Evolutionary conservation across 768 basidiomycete species (phyloP).

Genomic region (Filobasidium wieringae): DNA sequence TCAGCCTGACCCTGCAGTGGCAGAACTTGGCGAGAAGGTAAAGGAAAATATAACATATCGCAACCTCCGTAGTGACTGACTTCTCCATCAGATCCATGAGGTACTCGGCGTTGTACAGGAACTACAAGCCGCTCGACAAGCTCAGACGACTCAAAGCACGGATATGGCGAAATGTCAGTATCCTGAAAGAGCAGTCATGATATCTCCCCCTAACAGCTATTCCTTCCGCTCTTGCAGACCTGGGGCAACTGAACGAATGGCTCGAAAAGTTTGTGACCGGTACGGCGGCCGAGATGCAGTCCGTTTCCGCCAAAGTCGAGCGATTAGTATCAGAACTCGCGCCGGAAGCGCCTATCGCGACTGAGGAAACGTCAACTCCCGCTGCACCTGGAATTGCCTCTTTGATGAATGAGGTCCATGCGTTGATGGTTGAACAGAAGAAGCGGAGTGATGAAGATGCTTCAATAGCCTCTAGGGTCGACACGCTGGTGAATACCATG

Average conservation of each 20-base stretch:
- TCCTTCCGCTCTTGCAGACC: constrained; percentile 16
- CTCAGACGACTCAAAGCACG: constrained; percentile 35
- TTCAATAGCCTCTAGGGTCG: constrained; percentile 42
- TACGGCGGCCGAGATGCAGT: constrained; percentile 60
- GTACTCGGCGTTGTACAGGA: constrained; percentile 29
- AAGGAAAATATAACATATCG: too few relatives aligned
- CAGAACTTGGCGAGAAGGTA: too few relatives aligned
- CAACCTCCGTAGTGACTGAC: too few relatives aligned
- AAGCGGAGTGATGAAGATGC: constrained; percentile 47
- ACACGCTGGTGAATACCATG: constrained; percentile 31
- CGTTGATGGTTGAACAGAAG: constrained; percentile 39
- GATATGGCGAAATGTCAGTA: constrained; percentile 37
- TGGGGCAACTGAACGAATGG: constrained; percentile 48
- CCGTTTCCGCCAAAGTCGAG: constrained; percentile 51
- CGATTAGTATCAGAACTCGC: constrained; percentile 48
- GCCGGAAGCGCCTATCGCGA: constrained; percentile 8
- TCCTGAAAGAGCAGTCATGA: background rate
- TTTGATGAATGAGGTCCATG: constrained; percentile 41
- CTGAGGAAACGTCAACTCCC: background rate
- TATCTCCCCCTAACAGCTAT: background rate
- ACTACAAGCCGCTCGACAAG: constrained; percentile 26
- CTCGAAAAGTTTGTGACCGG: constrained; percentile 69
- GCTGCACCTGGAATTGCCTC: constrained; percentile 21
- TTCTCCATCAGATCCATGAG: constrained; percentile 27
- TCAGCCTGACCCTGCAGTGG: too few relatives aligned